Conservation (phyloP, 495 filamentous ascomycete genomes). For the Cladorrhinum samala region DNA sequence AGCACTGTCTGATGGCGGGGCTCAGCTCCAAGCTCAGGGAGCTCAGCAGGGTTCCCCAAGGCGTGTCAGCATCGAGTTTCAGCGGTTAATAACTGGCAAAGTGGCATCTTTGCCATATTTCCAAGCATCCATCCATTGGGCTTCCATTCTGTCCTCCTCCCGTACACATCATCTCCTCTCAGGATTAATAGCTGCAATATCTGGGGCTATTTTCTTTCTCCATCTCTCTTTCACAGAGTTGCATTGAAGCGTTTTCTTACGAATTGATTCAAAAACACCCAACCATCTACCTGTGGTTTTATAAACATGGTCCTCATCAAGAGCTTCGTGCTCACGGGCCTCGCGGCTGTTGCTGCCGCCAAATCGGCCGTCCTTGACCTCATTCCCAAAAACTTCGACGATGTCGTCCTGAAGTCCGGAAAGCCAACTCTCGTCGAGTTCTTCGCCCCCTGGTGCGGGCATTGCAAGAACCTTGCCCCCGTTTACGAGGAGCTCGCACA, state of each 20-base stretch:
- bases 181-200: too few relatives aligned
- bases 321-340: slow-evolving; percentile 46
- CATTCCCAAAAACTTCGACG: slow-evolving; percentile 82
- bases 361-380: slow-evolving; percentile 76
- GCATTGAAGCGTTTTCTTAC: too few relatives aligned
- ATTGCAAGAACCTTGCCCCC: slow-evolving; percentile 96
- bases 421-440: slow-evolving; percentile 98
- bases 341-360: slow-evolving; percentile 40
- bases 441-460: slow-evolving; percentile 97
- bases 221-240: background rate
- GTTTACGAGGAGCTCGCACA: slow-evolving; percentile 89
- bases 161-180: background rate
- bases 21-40: background rate
- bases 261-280: background rate
- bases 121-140: slow-evolving; percentile 19
- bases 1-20: background rate
- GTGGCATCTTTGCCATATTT: slow-evolving; percentile 32
- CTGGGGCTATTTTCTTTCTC: slow-evolving; percentile 1
- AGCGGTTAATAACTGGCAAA: slow-evolving; percentile 19
- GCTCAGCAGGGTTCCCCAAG: background rate
- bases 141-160: slow-evolving; percentile 10
- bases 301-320: slow-evolving; percentile 46
- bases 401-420: slow-evolving; percentile 78
- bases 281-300: background rate
- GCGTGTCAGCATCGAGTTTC: background rate